Percentiles rank a stretch among this genome's conserved stretches.
phyloP scores from a whole-genome alignment of 2,329 filamentous ascomycete species.

The Clonostachys sp. region DNA sequence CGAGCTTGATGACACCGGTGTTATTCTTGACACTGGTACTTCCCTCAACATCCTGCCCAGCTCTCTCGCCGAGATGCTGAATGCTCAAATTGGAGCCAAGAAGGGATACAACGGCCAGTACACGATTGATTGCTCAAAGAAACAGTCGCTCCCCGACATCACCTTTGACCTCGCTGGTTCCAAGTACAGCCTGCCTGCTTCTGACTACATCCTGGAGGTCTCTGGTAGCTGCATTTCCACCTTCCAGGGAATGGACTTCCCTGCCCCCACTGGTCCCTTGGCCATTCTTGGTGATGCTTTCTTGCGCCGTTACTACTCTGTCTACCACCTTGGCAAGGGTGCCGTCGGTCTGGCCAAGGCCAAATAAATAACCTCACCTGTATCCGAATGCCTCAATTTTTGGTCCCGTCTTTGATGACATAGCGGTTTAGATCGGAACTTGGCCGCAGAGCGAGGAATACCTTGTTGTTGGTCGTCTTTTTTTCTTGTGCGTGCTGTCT shows the following conservation, averaged over 20 bases:
- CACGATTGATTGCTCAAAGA: conserved; percentile 83
- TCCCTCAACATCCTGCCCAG: conserved; percentile 93
- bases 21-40: conserved; percentile 96
- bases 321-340: conserved; percentile 90
- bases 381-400: no score
- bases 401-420: no score
- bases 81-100: conserved; percentile 96
- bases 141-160: conserved; percentile 79
- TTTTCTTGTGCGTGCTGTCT: background rate
- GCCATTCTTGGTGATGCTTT: conserved; percentile 90
- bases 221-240: conserved; percentile 94
- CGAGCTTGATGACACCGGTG: conserved; percentile 89
- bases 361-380: conserved; percentile 40
- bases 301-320: conserved; percentile 85
- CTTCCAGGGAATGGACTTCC: conserved; percentile 95
- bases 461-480: no score
- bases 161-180: conserved; percentile 86
- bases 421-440: no score
- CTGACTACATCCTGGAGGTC: conserved; percentile 94
- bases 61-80: conserved; percentile 90
- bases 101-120: conserved; percentile 98
- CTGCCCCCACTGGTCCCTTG: conserved; percentile 82
- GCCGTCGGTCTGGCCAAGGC: conserved; percentile 86
- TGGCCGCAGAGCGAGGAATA: no score
- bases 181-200: conserved; percentile 85